phyloP scores from a whole-genome alignment of 164 flowering plant genomes.

The Sextonia rubra region DNA sequence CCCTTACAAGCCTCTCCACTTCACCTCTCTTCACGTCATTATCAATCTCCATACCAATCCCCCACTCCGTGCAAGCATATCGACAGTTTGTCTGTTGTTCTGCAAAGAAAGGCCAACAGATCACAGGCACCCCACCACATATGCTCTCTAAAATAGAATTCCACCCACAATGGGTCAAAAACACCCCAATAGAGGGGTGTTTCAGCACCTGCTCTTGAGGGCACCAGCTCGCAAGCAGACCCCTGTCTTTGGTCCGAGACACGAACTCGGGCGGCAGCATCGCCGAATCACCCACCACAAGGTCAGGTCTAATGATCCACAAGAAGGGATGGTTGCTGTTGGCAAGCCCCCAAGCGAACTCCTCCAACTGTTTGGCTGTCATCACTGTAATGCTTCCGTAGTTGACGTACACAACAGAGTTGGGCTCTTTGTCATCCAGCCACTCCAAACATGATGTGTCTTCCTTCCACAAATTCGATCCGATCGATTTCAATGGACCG shows the following conservation, averaged over 20 bases:
- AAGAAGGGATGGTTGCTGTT: conserved; percentile 14
- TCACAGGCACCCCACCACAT: conserved; percentile 25
- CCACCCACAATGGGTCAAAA: conserved; percentile 38
- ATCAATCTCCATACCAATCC: conserved; percentile 24
- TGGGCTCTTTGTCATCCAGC: background rate
- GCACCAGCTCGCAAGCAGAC: conserved; percentile 27
- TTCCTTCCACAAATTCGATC: conserved; percentile 10
- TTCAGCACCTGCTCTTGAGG: conserved; percentile 34
- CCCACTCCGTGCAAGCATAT: conserved; percentile 21
- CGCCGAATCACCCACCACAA: background rate
- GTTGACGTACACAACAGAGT: conserved; percentile 3
- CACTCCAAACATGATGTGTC: conserved; percentile 1
- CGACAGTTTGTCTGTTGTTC: conserved; percentile 25
- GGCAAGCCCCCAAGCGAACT: conserved; percentile 17
- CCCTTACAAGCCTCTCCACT: conserved; percentile 23
- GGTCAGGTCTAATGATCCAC: conserved; percentile 9
- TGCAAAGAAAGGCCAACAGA: conserved; percentile 31
- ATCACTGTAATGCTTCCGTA: conserved; percentile 2
- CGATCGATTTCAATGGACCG: conserved; percentile 1
- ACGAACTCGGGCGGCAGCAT: conserved; percentile 12
- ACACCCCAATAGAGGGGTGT: conserved; percentile 31
- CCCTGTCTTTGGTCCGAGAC: conserved; percentile 7
- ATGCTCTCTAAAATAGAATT: conserved; percentile 29
- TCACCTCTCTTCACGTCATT: conserved; percentile 19
- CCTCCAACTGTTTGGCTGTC: conserved; percentile 8